Evolutionary conservation across 2,329 filamentous ascomycete species (phyloP).

Genomic region (Pezicula radicicola): DNA sequence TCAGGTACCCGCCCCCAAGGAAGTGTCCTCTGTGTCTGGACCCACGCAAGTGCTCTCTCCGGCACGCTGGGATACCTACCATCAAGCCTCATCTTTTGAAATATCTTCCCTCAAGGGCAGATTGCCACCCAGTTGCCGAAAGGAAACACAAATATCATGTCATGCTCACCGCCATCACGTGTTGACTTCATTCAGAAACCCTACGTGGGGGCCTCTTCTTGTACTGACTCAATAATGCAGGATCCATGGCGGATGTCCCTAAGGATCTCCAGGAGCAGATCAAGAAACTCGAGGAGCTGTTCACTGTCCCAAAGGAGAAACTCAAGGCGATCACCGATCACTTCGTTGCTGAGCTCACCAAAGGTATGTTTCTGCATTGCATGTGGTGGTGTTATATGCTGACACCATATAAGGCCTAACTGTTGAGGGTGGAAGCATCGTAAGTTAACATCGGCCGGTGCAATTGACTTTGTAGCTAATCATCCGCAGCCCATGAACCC

Average conservation of each 20-base stretch:
- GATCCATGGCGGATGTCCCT: conserved; percentile 88
- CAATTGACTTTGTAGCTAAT: conserved; percentile 13
- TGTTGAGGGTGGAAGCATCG: conserved; percentile 88
- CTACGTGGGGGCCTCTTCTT: not conserved
- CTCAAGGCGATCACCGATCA: conserved; percentile 89
- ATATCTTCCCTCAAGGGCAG: too few relatives aligned
- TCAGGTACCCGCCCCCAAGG: too few relatives aligned
- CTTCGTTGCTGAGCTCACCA: conserved; percentile 83
- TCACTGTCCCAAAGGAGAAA: conserved; percentile 74
- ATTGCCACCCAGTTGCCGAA: too few relatives aligned
- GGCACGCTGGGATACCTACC: too few relatives aligned
- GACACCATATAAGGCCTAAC: conserved; percentile 60
- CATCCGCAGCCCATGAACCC: conserved; percentile 86
- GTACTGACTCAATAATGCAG: conserved; percentile 40
- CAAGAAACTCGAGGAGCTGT: conserved; percentile 76
- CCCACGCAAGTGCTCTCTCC: too few relatives aligned
- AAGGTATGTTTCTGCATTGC: conserved; percentile 53
- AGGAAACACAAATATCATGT: too few relatives aligned
- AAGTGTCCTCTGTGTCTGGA: too few relatives aligned
- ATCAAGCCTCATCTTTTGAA: too few relatives aligned
- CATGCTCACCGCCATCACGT: conserved; percentile 18
- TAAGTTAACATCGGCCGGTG: conserved; percentile 44
- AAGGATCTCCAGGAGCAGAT: conserved; percentile 81
- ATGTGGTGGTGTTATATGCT: conserved; percentile 1
- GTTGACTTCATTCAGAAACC: not conserved